Conservation (phyloP, 495 filamentous ascomycete genomes). For the Trichoderma gamsii region DNA sequence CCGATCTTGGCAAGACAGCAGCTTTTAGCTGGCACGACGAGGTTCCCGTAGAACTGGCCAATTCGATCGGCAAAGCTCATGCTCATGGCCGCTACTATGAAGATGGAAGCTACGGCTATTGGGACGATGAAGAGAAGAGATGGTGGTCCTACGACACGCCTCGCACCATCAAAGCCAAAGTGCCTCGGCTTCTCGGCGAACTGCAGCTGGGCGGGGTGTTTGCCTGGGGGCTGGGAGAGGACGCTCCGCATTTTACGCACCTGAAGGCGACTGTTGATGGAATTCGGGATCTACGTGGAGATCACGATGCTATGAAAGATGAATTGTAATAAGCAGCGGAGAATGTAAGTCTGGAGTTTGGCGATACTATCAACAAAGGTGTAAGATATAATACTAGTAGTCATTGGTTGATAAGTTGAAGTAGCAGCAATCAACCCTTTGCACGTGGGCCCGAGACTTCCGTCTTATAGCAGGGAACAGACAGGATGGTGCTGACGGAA, state of each 20-base stretch:
- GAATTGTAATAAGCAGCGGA: background rate
- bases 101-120: conserved; percentile 59
- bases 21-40: conserved; percentile 55
- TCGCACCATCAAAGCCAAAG: conserved; percentile 56
- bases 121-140: conserved; percentile 50
- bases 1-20: conserved; percentile 56
- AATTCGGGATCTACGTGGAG: background rate
- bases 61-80: conserved; percentile 47
- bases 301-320: background rate
- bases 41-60: conserved; percentile 39
- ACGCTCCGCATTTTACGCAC: conserved; percentile 44
- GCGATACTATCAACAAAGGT: too few relatives aligned
- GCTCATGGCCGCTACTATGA: conserved; percentile 52
- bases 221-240: conserved; percentile 70
- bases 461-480: background rate
- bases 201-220: conserved; percentile 63
- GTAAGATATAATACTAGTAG: too few relatives aligned
- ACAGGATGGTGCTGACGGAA: background rate
- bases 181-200: conserved; percentile 51
- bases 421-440: background rate
- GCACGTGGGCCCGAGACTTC: background rate
- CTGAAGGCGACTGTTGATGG: conserved; percentile 4
- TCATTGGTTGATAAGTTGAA: too few relatives aligned
- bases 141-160: conserved; percentile 77
- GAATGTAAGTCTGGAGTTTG: too few relatives aligned